Evolutionary conservation across 768 basidiomycete genomes (phyloP), one percentile per base, ranked within the genome.

Genomic region (Rubroboletus satanas): DNA sequence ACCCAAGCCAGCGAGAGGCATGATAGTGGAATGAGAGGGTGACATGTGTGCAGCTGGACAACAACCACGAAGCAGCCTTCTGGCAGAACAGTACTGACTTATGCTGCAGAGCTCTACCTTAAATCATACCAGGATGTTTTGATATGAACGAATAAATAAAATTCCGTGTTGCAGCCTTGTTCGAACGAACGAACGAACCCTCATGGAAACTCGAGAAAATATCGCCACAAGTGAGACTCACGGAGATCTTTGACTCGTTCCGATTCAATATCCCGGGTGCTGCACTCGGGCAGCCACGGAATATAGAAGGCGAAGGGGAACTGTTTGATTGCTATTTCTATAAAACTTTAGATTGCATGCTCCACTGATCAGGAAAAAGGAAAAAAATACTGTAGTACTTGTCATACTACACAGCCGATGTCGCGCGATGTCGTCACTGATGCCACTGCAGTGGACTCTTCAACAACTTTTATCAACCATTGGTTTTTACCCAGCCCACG

Each of bases 121-220:
- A 8, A 7, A 36, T 29, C 18, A 35, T 7, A 7, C 21, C 1
- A 2, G 39, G 21, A 43, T 15, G 15, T 15, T 26, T 15, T 7
- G 36, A 23, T 4, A 7, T 14, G 21, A 43, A 12, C 23, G 15
- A 17, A 5, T 5, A 43, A 26, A 4, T 15, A 15, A 26, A 15
- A 7, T 4, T 3, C 15, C 23, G 26, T 43, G 4, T 23, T 42
- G 39, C 21, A 23, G 41, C 12, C 41, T 14, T 7, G 21, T 42
- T 21, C 41, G 6, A 7, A 42, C 12, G 41, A 23, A 42, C 7
- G 12, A 42, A 11, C 8, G 21, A 23, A 23, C 6, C 18, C 18
- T 12, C 32, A 35, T 35, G 6, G 14, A 35, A 26, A 35, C 71
- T 52, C 74, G 77, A 18, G 8, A 38, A 41, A 7, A 2, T 18